Base-by-base conservation (phyloP, 2,329 filamentous ascomycete genomes). In the Achaetomium macrosporum region DNA sequence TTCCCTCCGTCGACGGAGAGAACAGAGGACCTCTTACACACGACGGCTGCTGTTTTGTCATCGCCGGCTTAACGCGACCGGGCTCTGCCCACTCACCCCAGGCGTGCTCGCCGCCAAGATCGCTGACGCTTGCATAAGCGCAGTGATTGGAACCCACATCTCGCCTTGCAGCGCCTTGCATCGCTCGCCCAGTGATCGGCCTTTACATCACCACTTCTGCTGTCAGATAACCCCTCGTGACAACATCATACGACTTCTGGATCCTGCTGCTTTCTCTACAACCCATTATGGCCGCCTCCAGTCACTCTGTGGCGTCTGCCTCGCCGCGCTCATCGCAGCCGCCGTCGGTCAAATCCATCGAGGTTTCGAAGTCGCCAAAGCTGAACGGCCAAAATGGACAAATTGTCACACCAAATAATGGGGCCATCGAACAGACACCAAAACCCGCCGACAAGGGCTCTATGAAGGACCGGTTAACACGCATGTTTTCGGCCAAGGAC, bases 401-500 rank as follows among this genome's bases (percentile, higher is more conserved):
- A 15, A 50, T 58, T 35, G 60, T 58, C 35, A 59, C 57, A 12
- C 51, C 58, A 35, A 60, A 58, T 29, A 60, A 58, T 29, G 61
- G 60, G 48, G 51, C 57, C 43, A 52, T 53, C 47, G 72, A 74
- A 33, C 62, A 61, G 50, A 58, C 66, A 50, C 64, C 67, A 51
- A 75, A 68, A 58, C 68, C 68, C 50, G 61, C 69, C 52, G 80
- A 83, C 61, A 83, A 80, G 66, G 66, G 76, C 2, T 82, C 80
- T 13, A 81, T 85, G 69, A 85, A 84, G 65, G 81, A 83, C 64
- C 78, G 81, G 43, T 66, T 85, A 52, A 79, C 81, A 39, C 78
- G 82, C 71, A 85, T 85, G 76, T 85, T 85, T 68, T 82, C 77
- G 50, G 76, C 73, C 59, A 82, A 79, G 64, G 81, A 83, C 50